Conservation (phyloP, 768 basidiomycete species). For the Mycena maculata region DNA sequence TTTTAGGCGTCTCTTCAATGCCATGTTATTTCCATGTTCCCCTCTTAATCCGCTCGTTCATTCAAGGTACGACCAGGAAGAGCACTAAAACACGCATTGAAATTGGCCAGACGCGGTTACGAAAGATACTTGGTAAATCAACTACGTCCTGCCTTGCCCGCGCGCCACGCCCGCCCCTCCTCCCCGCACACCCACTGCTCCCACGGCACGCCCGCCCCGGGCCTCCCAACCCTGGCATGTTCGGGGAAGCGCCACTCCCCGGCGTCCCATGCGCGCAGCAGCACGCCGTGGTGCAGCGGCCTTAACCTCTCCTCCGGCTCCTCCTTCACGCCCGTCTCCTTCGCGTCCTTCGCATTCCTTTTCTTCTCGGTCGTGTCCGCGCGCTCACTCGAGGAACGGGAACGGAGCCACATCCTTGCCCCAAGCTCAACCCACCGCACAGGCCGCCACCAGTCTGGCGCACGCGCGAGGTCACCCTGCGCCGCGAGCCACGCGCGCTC, state of each 20-base stretch:
- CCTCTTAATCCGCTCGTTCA: too few species aligned
- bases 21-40: too few species aligned
- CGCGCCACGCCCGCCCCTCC: conserved; percentile 18
- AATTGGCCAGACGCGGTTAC: too few species aligned
- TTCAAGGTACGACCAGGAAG: too few species aligned
- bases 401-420: conserved; percentile 2
- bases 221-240: conserved; percentile 9
- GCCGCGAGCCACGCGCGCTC: conserved; percentile 24
- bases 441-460: conserved; percentile 22
- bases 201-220: conserved; percentile 13
- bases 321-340: background rate
- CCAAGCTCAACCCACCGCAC: conserved; percentile 20
- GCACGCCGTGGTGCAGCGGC: conserved; percentile 20
- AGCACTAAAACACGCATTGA: too few species aligned
- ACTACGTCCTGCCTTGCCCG: too few species aligned
- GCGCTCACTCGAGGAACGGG: too few species aligned
- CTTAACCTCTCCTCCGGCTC: background rate
- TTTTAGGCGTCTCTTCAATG: too few species aligned
- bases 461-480: conserved; percentile 20
- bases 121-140: too few species aligned
- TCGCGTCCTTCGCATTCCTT: background rate
- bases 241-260: conserved; percentile 27
- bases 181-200: conserved; percentile 13
- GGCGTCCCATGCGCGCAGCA: conserved; percentile 17
- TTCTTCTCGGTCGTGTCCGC: too few species aligned